A percentile compares a stretch with the other conserved stretches of the same genome.
These are phyloP conservation scores for Hanseniaspora nectarophila DNA, from an alignment of 805 yeast species.

Conservation along the genomic window DNA sequence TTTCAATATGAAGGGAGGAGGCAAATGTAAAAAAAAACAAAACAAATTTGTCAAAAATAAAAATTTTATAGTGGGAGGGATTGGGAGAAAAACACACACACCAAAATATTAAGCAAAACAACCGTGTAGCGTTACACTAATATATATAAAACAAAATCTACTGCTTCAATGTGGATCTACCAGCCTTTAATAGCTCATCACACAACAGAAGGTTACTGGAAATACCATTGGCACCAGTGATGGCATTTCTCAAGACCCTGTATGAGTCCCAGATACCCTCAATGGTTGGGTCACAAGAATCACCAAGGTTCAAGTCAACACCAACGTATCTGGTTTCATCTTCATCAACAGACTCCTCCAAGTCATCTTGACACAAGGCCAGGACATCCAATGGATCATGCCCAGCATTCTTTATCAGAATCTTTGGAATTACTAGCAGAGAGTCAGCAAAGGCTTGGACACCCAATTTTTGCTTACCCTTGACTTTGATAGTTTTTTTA, in stretches of 20 bases:
- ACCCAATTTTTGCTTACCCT: constrained; percentile 84
- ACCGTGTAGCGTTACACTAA: neutral
- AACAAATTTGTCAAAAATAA: too few species aligned
- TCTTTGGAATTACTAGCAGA: constrained; percentile 80
- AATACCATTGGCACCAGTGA: constrained; percentile 85
- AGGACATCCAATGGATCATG: constrained; percentile 83
- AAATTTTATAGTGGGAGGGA: too few species aligned
- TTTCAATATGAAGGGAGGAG: too few species aligned
- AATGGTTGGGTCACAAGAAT: constrained; percentile 85
- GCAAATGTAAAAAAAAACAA: neutral
- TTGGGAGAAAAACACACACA: too few species aligned
- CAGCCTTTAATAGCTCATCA: constrained; percentile 94
- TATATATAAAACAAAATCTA: neutral
- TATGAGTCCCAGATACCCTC: constrained; percentile 96
- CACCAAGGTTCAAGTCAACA: constrained; percentile 80
- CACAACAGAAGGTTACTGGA: constrained; percentile 84
- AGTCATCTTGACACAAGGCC: constrained; percentile 69
- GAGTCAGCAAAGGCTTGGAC: constrained; percentile 90
- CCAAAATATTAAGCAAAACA: too few species aligned
- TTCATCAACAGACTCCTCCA: constrained; percentile 40
- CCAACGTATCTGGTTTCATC: constrained; percentile 63
- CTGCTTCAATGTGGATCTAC: constrained; percentile 82
- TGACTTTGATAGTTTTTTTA: constrained; percentile 44
- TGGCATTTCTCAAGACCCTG: constrained; percentile 85
- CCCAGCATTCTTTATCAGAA: constrained; percentile 84